Conservation (phyloP, 2,329 filamentous ascomycete genomes). For the Penicillium sp. region DNA sequence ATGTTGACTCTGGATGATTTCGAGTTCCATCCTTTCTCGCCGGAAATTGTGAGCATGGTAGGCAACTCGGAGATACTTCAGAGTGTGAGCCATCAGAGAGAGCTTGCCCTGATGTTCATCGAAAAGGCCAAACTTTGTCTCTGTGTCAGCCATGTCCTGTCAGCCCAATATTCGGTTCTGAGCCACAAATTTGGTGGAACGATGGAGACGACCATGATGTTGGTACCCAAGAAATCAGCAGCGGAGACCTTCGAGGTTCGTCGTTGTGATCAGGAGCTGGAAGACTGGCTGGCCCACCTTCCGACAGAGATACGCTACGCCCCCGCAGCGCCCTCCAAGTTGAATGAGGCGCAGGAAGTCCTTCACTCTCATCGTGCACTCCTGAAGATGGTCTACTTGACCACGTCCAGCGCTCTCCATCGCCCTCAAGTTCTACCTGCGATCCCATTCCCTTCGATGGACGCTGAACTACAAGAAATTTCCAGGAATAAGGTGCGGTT, state of each 20-base stretch:
- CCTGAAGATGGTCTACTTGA: conserved; percentile 87
- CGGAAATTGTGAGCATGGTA: conserved; percentile 60
- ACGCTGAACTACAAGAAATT: conserved; percentile 66
- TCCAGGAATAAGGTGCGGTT: conserved; percentile 75
- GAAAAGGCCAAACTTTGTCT: conserved; percentile 83
- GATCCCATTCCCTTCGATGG: conserved; percentile 48
- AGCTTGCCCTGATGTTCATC: conserved; percentile 80
- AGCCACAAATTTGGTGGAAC: conserved; percentile 67
- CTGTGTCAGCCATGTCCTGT: conserved; percentile 79
- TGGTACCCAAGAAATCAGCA: conserved; percentile 78
- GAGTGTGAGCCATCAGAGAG: conserved; percentile 62
- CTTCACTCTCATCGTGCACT: conserved; percentile 67
- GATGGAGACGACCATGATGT: conserved; percentile 74
- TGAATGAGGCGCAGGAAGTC: conserved; percentile 39
- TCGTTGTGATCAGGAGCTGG: conserved; percentile 68
- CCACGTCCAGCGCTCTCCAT: conserved; percentile 84
- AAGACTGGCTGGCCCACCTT: conserved; percentile 65
- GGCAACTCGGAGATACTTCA: conserved; percentile 63
- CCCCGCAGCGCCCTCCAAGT: conserved; percentile 53
- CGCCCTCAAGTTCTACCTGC: conserved; percentile 81
- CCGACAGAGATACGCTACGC: conserved; percentile 66
- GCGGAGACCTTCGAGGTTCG: conserved; percentile 74
- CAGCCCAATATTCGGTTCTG: conserved; percentile 83
- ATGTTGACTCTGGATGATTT: conserved; percentile 82
- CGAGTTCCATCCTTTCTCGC: conserved; percentile 61